Evolutionary conservation across 2,329 filamentous ascomycete genomes (phyloP).

Genomic region (Allantophomopsis lycopodina): DNA sequence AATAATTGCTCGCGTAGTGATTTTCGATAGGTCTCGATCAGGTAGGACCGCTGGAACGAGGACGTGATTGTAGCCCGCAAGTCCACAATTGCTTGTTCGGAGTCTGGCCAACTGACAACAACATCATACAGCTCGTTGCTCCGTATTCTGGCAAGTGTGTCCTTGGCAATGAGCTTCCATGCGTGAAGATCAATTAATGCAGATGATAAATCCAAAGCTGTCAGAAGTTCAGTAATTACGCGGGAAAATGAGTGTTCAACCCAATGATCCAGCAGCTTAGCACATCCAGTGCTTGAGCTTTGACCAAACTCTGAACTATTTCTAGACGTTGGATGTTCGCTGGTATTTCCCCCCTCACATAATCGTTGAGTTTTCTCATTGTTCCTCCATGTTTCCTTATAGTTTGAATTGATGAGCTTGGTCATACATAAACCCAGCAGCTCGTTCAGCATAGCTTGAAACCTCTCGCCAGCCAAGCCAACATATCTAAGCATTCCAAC

Average conservation of each 20-base stretch:
- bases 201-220: no score
- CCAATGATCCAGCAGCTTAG: no score
- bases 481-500: slow-evolving; percentile 47
- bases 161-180: slow-evolving; percentile 59
- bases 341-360: no score
- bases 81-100: slow-evolving; percentile 59
- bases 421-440: slow-evolving; percentile 32
- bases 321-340: no score
- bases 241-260: no score
- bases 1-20: slow-evolving; percentile 53
- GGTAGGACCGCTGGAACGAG: slow-evolving; percentile 50
- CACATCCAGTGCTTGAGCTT: no score
- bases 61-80: slow-evolving; percentile 58
- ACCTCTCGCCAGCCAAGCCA: slow-evolving; percentile 54
- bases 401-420: no score
- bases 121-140: slow-evolving; percentile 69
- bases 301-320: no score
- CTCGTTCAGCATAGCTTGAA: slow-evolving; percentile 59
- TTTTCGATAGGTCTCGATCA: slow-evolving; percentile 56
- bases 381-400: no score
- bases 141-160: slow-evolving; percentile 52
- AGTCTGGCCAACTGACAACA: slow-evolving; percentile 60
- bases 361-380: no score
- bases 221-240: no score
- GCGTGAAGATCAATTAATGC: slow-evolving; percentile 17